Evolutionary conservation across 352 stramenopile species (phyloP).

Genomic region (Pythium diclinum): DNA sequence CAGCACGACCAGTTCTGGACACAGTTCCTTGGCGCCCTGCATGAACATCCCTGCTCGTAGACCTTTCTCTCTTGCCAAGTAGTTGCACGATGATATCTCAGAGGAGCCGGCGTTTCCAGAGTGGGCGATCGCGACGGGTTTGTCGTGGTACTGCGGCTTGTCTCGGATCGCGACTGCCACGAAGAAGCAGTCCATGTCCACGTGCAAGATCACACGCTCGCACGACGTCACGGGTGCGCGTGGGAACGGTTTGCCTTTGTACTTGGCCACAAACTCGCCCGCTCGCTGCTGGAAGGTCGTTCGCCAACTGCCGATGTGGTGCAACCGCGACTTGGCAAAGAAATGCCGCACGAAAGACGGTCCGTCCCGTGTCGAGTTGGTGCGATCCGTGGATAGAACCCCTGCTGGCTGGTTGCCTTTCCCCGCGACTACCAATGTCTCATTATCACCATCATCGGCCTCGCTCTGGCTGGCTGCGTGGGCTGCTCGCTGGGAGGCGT

Average conservation of each 20-base stretch:
- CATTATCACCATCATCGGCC: background rate
- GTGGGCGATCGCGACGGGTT: slow-evolving; percentile 92
- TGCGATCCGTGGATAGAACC: slow-evolving; percentile 12
- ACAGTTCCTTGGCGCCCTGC: slow-evolving; percentile 87
- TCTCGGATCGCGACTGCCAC: slow-evolving; percentile 88
- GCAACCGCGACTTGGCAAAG: slow-evolving; percentile 81
- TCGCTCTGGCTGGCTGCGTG: background rate
- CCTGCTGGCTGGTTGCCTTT: background rate
- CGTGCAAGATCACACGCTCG: slow-evolving; percentile 90
- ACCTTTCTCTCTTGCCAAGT: slow-evolving; percentile 89
- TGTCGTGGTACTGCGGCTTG: slow-evolving; percentile 59
- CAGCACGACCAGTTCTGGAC: slow-evolving; percentile 90
- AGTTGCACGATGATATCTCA: slow-evolving; percentile 96
- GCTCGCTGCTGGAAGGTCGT: slow-evolving; percentile 71
- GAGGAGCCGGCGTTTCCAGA: slow-evolving; percentile 69
- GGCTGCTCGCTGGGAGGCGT: slow-evolving; percentile 12
- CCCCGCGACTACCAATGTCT: background rate
- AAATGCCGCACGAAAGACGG: slow-evolving; percentile 73
- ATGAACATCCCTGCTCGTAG: slow-evolving; percentile 95
- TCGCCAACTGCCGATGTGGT: slow-evolving; percentile 83
- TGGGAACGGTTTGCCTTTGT: slow-evolving; percentile 41
- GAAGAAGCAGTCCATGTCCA: slow-evolving; percentile 99
- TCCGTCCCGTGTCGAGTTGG: slow-evolving; percentile 70
- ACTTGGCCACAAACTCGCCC: slow-evolving; percentile 57
- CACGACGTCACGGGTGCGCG: slow-evolving; percentile 34